Percentiles rank a stretch among this genome's conserved stretches.
Conservation (phyloP, 2,329 filamentous ascomycete genomes). For the Elsinoe australis region DNA sequence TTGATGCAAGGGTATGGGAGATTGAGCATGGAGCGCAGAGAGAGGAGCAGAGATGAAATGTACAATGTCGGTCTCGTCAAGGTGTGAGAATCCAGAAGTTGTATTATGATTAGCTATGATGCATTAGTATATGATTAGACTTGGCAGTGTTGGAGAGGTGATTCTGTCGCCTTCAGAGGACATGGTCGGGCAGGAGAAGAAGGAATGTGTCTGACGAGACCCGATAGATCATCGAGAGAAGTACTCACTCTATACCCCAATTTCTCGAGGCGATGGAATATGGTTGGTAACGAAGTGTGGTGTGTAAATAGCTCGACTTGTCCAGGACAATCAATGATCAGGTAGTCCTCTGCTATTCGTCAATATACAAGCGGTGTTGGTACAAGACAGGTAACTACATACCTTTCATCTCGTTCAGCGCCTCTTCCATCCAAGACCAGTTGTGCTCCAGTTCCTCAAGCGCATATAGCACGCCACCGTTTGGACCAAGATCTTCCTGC, state of each 20-base stretch:
- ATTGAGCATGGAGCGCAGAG: conserved; percentile 92
- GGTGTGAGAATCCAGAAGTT: conserved; percentile 90
- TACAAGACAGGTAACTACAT: conserved; percentile 12
- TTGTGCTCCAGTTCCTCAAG: conserved; percentile 93
- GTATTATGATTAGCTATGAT: conserved; percentile 75
- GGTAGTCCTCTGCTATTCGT: conserved; percentile 54
- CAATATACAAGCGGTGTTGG: conserved; percentile 41
- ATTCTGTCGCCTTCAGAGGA: too few species aligned
- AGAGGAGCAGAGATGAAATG: conserved; percentile 86
- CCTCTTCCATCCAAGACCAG: conserved; percentile 81
- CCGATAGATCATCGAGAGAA: too few species aligned
- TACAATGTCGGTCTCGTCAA: conserved; percentile 90
- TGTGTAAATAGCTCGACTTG: conserved; percentile 97
- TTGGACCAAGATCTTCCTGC: conserved; percentile 81
- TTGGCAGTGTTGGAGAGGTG: conserved; percentile 22
- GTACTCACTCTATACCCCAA: conserved; percentile 77
- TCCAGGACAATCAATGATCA: conserved; percentile 92
- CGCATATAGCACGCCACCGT: conserved; percentile 86
- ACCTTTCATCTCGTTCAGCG: conserved; percentile 66
- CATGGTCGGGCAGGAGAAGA: too few species aligned
- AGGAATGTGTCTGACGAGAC: too few species aligned
- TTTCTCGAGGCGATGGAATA: conserved; percentile 86
- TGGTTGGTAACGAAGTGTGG: conserved; percentile 82
- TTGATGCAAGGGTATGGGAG: conserved; percentile 96
- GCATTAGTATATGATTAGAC: conserved; percentile 25